A percentile compares a stretch with the other conserved stretches of the same genome.
Evolutionary conservation across 1,284 basidiomycete genomes (phyloP).

Genomic region (Fomitopsis palustris): DNA sequence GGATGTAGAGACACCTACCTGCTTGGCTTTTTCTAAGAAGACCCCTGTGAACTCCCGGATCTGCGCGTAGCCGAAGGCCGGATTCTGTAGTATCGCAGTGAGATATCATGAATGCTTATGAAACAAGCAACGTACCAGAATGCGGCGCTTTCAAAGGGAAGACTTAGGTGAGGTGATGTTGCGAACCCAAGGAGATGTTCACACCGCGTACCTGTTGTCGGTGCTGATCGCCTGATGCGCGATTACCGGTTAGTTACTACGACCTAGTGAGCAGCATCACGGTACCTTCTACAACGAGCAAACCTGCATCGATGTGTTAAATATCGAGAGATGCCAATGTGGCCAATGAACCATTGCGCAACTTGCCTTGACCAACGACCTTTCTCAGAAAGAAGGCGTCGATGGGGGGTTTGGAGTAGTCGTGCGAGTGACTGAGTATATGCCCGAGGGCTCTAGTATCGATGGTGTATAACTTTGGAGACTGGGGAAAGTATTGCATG

Average conservation of each 20-base stretch:
- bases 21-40: slow-evolving; percentile 49
- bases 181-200: not conserved
- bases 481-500: slow-evolving; percentile 28
- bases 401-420: slow-evolving; percentile 30
- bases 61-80: slow-evolving; percentile 53
- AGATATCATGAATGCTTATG: not conserved
- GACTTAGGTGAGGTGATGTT: not conserved
- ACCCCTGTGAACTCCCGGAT: slow-evolving; percentile 52
- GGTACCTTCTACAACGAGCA: not conserved
- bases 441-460: slow-evolving; percentile 36
- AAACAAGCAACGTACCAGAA: not conserved
- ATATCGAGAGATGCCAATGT: not conserved
- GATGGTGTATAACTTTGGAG: slow-evolving; percentile 37
- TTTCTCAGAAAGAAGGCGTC: slow-evolving; percentile 17
- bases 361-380: slow-evolving; percentile 28
- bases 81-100: slow-evolving; percentile 37
- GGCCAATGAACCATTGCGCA: not conserved
- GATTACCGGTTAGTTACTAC: not conserved
- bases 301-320: not conserved
- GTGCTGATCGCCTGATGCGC: not conserved
- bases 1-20: slow-evolving; percentile 32
- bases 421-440: slow-evolving; percentile 30
- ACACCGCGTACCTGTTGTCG: not conserved
- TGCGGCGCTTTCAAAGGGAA: not conserved
- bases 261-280: too few relatives aligned